phyloP scores from a whole-genome alignment of 192 early-diverging fungal genomes.

The Powellomyces hirtus region DNA sequence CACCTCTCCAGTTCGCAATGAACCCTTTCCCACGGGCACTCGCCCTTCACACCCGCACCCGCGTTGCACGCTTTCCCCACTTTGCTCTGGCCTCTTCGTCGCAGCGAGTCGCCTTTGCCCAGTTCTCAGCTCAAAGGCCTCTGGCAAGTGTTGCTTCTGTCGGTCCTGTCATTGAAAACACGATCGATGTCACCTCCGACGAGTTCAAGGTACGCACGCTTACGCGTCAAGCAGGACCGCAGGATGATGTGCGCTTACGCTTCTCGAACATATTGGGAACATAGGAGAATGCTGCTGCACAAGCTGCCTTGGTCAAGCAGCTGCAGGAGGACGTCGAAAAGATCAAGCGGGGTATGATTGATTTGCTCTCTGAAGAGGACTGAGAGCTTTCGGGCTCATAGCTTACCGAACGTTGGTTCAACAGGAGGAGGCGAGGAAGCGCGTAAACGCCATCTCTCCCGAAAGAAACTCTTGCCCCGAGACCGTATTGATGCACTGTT shows the following conservation, averaged over 20 bases:
- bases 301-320: constrained; percentile 65
- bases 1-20: no score
- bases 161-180: constrained; percentile 64
- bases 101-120: not conserved
- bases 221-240: not conserved
- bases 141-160: constrained; percentile 13
- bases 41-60: no score
- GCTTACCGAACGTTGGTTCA: not conserved
- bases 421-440: constrained; percentile 82
- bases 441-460: constrained; percentile 75
- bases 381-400: not conserved
- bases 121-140: not conserved
- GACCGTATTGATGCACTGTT: constrained; percentile 80
- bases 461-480: constrained; percentile 88
- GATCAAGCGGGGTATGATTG: constrained; percentile 70
- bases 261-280: not conserved
- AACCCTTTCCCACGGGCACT: no score
- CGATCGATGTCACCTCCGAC: constrained; percentile 63
- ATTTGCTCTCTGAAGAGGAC: not conserved
- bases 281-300: constrained; percentile 76
- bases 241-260: not conserved
- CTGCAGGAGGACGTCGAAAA: constrained; percentile 61
- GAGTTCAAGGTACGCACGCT: constrained; percentile 64
- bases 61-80: no score
- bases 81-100: no score